These are phyloP conservation scores for Calonectria pseudoreteaudii DNA, from an alignment of 2,329 filamentous ascomycete species.

Conservation along the genomic window DNA sequence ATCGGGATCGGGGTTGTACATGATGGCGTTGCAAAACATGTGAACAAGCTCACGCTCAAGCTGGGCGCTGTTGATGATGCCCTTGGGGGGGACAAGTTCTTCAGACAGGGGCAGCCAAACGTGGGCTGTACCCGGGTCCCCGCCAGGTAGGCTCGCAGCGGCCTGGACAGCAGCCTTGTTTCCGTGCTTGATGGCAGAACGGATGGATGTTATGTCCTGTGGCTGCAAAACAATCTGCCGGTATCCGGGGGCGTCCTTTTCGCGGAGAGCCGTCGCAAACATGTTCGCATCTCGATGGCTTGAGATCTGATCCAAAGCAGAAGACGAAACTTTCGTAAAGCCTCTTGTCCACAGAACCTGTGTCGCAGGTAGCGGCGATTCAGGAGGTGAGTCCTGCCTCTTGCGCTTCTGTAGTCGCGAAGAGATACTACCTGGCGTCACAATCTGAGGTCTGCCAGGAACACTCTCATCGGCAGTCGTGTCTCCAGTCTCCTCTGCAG, in stretches of 20 bases:
- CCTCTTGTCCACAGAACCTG: constrained; percentile 82
- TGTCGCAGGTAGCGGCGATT: constrained; percentile 67
- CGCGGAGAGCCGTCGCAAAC: constrained; percentile 80
- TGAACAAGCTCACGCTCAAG: constrained; percentile 93
- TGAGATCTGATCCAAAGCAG: constrained; percentile 80
- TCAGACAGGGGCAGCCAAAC: constrained; percentile 77
- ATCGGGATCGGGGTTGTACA: constrained; percentile 92
- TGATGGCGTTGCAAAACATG: constrained; percentile 98
- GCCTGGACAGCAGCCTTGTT: constrained; percentile 72
- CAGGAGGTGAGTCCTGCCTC: constrained; percentile 62
- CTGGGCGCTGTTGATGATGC: constrained; percentile 93
- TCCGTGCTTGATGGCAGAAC: constrained; percentile 79
- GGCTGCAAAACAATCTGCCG: constrained; percentile 78
- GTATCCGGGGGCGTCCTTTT: constrained; percentile 82
- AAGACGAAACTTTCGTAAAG: constrained; percentile 78
- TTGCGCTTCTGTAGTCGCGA: constrained; percentile 66
- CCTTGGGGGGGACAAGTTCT: constrained; percentile 86
- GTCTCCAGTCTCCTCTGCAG: constrained; percentile 66
- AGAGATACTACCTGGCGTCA: constrained; percentile 52
- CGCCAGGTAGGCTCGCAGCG: constrained; percentile 70
- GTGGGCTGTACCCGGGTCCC: constrained; percentile 66
- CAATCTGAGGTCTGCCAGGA: constrained; percentile 51
- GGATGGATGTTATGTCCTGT: constrained; percentile 83
- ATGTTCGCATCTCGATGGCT: constrained; percentile 84
- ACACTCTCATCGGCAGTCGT: constrained; percentile 67